phyloP scores from a whole-genome alignment of 2,329 filamentous ascomycete species.

The Ceratocystis lukuohia region DNA sequence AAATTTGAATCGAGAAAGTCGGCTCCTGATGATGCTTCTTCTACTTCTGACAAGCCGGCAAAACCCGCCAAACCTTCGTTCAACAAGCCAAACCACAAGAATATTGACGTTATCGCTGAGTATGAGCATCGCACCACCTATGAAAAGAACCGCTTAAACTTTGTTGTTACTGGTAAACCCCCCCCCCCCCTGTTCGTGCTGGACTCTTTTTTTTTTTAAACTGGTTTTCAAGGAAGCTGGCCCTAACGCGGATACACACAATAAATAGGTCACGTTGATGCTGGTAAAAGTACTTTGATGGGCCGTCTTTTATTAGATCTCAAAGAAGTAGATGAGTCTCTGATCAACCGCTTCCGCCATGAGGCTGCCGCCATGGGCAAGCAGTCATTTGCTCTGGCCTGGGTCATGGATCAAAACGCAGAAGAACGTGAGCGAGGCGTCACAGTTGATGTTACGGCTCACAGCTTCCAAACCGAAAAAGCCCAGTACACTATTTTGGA shows the following conservation, averaged over 20 bases:
- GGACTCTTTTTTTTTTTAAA: constrained; percentile 15
- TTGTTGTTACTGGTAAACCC: constrained; percentile 70
- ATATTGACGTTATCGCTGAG: constrained; percentile 71
- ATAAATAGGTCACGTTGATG: constrained; percentile 73
- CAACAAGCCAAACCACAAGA: constrained; percentile 53
- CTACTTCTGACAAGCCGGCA: not conserved
- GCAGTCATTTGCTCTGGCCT: constrained; percentile 87
- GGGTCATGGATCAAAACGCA: constrained; percentile 85
- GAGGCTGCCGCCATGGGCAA: constrained; percentile 90
- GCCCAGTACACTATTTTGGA: constrained; percentile 89
- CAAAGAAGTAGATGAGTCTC: constrained; percentile 74
- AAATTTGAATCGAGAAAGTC: not conserved
- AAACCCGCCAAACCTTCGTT: constrained; percentile 25
- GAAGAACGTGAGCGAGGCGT: constrained; percentile 85
- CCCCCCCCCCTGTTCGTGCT: constrained; percentile 23
- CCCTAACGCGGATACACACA: not conserved
- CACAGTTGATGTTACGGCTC: constrained; percentile 92
- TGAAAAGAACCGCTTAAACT: constrained; percentile 70
- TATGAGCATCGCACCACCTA: constrained; percentile 50
- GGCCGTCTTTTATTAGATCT: constrained; percentile 82
- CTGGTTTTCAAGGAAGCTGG: not conserved
- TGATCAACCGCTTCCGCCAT: constrained; percentile 73
- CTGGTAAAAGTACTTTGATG: constrained; percentile 96
- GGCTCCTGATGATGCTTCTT: not conserved
- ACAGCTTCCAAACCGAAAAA: constrained; percentile 79